Evolutionary conservation across 176 grass and related monocot species (phyloP).

Genomic region (Saccharum officinarum): DNA sequence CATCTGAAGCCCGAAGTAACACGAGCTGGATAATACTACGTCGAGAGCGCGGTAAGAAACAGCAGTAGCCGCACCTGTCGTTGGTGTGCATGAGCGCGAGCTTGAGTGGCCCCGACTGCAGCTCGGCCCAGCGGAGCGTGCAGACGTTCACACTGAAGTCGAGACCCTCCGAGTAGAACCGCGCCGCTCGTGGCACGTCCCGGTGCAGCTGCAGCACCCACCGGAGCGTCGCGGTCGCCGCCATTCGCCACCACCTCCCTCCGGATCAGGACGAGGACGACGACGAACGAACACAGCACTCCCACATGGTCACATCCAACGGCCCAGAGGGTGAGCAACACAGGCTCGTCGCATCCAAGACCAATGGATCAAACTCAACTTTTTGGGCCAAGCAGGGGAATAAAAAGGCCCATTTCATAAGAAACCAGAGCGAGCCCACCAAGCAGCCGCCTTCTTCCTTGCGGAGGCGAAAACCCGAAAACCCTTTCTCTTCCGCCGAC

Average conservation of each 20-base stretch:
- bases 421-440: neutral
- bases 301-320: neutral
- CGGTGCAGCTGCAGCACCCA: constrained; percentile 87
- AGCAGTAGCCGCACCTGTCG: constrained; percentile 37
- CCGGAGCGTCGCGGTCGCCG: constrained; percentile 44
- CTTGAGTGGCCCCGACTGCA: constrained; percentile 88
- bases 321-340: neutral
- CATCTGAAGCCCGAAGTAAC: neutral
- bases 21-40: neutral
- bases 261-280: neutral
- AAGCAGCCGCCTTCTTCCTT: neutral
- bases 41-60: neutral
- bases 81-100: constrained; percentile 87
- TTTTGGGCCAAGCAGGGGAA: neutral
- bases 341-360: no score
- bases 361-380: neutral
- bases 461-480: neutral
- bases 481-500: neutral
- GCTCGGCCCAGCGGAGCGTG: constrained; percentile 89
- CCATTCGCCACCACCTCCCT: constrained; percentile 29
- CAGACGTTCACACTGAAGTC: constrained; percentile 75
- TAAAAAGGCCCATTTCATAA: neutral
- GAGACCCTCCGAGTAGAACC: constrained; percentile 77
- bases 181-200: constrained; percentile 74
- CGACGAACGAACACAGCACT: no score